phyloP scores from a whole-genome alignment of 164 flowering plant species.

The Saururus chinensis region DNA sequence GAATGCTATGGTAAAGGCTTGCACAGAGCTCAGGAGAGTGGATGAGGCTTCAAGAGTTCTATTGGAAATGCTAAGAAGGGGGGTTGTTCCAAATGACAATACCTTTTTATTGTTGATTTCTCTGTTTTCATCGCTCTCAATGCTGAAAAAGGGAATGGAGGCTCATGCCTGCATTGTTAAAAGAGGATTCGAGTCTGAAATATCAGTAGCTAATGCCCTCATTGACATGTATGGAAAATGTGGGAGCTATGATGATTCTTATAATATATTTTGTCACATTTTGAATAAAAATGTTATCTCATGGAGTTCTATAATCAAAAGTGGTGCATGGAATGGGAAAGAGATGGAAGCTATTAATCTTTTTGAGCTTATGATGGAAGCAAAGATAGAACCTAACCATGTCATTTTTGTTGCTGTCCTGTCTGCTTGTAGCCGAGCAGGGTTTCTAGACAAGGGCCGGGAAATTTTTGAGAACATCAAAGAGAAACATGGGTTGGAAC shows the following conservation, averaged over 20 bases:
- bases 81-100: conserved; percentile 4
- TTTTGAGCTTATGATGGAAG: conserved; percentile 8
- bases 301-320: conserved; percentile 11
- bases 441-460: conserved; percentile 8
- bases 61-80: conserved; percentile 5
- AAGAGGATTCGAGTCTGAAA: conserved; percentile 4
- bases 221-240: conserved; percentile 25
- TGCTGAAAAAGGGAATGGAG: conserved; percentile 8
- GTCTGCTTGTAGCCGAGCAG: conserved; percentile 12
- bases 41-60: background rate
- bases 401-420: conserved; percentile 7
- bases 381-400: conserved; percentile 5
- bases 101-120: conserved; percentile 11
- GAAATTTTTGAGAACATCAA: conserved; percentile 7
- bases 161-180: conserved; percentile 5
- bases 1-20: conserved; percentile 13
- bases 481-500: conserved; percentile 7
- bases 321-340: conserved; percentile 10
- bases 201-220: conserved; percentile 7
- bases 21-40: conserved; percentile 3
- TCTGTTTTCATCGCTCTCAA: conserved; percentile 9
- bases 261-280: conserved; percentile 1
- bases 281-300: conserved; percentile 10
- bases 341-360: conserved; percentile 7
- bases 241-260: conserved; percentile 10